These are phyloP conservation scores for Alternaria arbusti DNA, from an alignment of 2,329 filamentous ascomycete genomes.

Conservation along the genomic window DNA sequence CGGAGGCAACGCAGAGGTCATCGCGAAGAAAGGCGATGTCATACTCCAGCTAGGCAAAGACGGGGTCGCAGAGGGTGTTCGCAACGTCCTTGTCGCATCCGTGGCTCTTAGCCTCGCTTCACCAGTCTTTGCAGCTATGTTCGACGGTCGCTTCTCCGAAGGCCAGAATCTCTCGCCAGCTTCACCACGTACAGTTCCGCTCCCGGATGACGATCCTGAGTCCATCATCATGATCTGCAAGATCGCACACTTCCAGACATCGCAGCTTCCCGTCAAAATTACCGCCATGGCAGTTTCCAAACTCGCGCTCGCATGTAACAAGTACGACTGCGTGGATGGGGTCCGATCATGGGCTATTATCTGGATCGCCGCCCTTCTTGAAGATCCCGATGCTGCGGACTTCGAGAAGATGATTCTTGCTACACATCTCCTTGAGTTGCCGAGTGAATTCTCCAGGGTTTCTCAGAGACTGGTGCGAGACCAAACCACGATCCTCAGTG, in stretches of 20 bases:
- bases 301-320: slow-evolving; percentile 31
- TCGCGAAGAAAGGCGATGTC: too few species aligned
- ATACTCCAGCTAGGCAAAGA: too few species aligned
- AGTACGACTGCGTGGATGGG: slow-evolving; percentile 27
- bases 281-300: slow-evolving; percentile 20
- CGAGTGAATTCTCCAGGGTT: slow-evolving; percentile 2
- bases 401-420: slow-evolving; percentile 5
- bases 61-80: too few species aligned
- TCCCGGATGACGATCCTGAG: too few species aligned
- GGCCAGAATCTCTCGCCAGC: too few species aligned
- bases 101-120: too few species aligned
- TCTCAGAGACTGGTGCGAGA: neutral
- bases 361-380: slow-evolving; percentile 3
- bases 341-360: slow-evolving; percentile 18
- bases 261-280: slow-evolving; percentile 5
- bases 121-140: too few species aligned
- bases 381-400: neutral
- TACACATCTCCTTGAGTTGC: slow-evolving; percentile 15
- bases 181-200: too few species aligned
- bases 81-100: too few species aligned
- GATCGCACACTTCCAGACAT: slow-evolving; percentile 12
- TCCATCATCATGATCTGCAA: neutral
- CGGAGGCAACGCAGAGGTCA: too few species aligned
- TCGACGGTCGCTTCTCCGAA: too few species aligned
- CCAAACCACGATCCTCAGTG: neutral